These are phyloP conservation scores for Cardamine resedifolia DNA, from an alignment of 345 rosid genomes.

Conservation along the genomic window DNA sequence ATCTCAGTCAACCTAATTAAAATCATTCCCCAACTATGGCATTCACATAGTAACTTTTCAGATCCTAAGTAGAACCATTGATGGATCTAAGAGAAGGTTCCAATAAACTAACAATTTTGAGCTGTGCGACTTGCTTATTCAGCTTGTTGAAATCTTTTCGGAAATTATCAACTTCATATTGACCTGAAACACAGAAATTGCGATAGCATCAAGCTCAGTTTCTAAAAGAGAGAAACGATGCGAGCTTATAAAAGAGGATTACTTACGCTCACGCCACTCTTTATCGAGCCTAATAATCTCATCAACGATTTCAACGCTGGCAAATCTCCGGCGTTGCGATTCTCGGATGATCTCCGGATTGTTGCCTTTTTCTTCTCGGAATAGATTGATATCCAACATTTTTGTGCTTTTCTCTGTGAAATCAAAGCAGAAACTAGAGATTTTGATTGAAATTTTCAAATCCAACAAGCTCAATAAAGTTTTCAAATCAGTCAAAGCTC, in stretches of 20 bases:
- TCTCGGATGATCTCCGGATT: constrained; percentile 74
- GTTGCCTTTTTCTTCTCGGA: constrained; percentile 70
- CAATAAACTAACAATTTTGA: constrained; percentile 57
- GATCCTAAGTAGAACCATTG: not conserved
- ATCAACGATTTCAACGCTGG: constrained; percentile 61
- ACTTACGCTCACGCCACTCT: constrained; percentile 74
- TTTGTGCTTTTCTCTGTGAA: not conserved
- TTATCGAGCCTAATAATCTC: constrained; percentile 72
- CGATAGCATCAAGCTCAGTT: constrained; percentile 2
- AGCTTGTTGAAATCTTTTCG: constrained; percentile 70
- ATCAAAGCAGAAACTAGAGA: not conserved
- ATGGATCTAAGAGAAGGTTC: constrained; percentile 7
- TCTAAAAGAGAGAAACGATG: not conserved
- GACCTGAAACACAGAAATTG: constrained; percentile 47
- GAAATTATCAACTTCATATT: constrained; percentile 61
- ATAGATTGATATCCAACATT: constrained; percentile 84
- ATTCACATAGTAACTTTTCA: not conserved
- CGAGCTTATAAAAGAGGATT: not conserved
- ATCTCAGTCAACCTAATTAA: not conserved
- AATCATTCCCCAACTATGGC: not conserved
- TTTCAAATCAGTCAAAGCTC: not conserved
- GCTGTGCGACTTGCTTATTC: constrained; percentile 69
- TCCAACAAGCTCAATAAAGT: not conserved
- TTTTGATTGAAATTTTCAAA: not conserved
- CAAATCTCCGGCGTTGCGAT: constrained; percentile 75